These are phyloP conservation scores for Knufia fluminis DNA, from an alignment of 2,329 filamentous ascomycete genomes.

Conservation along the genomic window DNA sequence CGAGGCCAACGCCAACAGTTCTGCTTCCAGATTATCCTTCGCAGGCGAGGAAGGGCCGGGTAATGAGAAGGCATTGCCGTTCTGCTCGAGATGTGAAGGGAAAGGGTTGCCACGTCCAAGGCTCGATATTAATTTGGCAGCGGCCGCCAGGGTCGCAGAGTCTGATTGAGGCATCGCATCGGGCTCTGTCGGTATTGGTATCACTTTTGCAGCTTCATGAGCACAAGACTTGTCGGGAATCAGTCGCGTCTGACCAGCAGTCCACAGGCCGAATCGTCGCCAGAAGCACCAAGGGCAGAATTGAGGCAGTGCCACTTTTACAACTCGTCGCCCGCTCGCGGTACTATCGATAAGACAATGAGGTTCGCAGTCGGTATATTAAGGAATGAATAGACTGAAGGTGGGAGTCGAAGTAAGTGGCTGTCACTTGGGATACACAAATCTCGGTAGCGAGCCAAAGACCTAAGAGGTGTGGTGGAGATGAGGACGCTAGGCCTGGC, in stretches of 20 bases:
- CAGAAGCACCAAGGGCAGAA: constrained; percentile 9
- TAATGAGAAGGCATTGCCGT: constrained; percentile 55
- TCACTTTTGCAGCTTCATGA: constrained; percentile 6
- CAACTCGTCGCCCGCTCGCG: not conserved
- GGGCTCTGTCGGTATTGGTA: constrained; percentile 2
- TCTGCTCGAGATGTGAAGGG: constrained; percentile 31
- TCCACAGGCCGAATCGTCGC: constrained; percentile 3
- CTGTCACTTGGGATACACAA: not conserved
- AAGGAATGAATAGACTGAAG: not conserved
- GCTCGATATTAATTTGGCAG: constrained; percentile 37
- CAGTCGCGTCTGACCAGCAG: constrained; percentile 1
- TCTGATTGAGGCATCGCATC: constrained; percentile 5
- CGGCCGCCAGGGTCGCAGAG: constrained; percentile 34
- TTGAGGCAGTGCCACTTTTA: constrained; percentile 7
- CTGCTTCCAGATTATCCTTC: constrained; percentile 71
- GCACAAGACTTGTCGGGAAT: not conserved
- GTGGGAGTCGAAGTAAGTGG: not conserved
- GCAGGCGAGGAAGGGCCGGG: constrained; percentile 67
- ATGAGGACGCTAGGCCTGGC: not conserved
- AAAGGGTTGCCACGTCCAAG: constrained; percentile 34
- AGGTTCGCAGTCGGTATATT: not conserved
- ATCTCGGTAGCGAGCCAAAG: not conserved
- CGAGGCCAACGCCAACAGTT: constrained; percentile 67
- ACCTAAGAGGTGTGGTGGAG: not conserved
- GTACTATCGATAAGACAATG: not conserved